Conservation (phyloP, 1,284 basidiomycete genomes). For the Pholiota adiposa region DNA sequence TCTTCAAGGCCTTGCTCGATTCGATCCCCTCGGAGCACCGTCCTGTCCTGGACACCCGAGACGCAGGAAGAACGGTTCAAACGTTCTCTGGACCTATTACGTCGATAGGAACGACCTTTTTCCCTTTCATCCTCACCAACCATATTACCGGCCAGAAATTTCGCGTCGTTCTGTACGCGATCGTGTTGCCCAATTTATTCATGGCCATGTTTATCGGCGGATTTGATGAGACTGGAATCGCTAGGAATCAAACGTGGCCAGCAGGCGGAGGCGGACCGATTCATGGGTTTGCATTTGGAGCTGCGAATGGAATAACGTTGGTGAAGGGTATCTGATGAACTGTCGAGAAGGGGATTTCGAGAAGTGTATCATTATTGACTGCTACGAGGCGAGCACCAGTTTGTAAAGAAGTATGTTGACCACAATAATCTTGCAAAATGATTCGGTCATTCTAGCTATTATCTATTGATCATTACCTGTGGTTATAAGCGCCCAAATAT, state of each 20-base stretch:
- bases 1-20: background rate
- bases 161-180: background rate
- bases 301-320: background rate
- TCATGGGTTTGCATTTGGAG: background rate
- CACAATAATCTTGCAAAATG: no score
- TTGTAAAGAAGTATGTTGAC: no score
- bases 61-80: background rate
- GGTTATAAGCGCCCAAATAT: no score
- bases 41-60: background rate
- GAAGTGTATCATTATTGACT: no score
- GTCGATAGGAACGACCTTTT: conserved; percentile 1
- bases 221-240: background rate
- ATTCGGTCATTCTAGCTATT: no score
- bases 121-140: conserved; percentile 1
- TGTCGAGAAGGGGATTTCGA: no score
- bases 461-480: no score
- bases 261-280: background rate
- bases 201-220: background rate
- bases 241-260: background rate
- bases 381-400: no score
- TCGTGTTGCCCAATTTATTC: background rate
- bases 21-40: conserved; percentile 6
- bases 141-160: background rate
- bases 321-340: no score
- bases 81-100: background rate